These are phyloP conservation scores for Claviceps capensis DNA, from an alignment of 2,329 filamentous ascomycete genomes.

Conservation along the genomic window DNA sequence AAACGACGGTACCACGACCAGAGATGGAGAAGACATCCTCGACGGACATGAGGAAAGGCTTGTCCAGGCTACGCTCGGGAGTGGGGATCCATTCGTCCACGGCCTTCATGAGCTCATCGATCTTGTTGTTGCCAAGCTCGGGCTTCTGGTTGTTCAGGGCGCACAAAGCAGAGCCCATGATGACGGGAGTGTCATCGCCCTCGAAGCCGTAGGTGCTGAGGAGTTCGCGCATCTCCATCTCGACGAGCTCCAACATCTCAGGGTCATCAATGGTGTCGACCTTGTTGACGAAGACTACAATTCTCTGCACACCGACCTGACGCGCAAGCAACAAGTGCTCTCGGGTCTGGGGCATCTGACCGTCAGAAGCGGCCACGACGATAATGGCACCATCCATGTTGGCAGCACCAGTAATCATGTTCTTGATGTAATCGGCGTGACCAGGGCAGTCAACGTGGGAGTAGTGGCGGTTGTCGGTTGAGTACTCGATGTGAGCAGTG, in stretches of 20 bases:
- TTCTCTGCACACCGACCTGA: constrained; percentile 94
- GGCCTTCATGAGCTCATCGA: constrained; percentile 79
- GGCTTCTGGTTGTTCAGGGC: constrained; percentile 75
- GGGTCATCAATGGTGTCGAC: constrained; percentile 93
- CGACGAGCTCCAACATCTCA: constrained; percentile 99
- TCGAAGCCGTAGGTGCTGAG: constrained; percentile 89
- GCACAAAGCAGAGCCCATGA: constrained; percentile 93
- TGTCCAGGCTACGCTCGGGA: constrained; percentile 83
- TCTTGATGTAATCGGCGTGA: constrained; percentile 99
- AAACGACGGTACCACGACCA: constrained; percentile 92
- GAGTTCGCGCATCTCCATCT: constrained; percentile 99
- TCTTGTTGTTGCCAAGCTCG: constrained; percentile 77
- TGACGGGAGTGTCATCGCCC: constrained; percentile 92
- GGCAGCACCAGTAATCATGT: constrained; percentile 99
- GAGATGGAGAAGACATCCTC: constrained; percentile 86
- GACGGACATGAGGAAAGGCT: constrained; percentile 98
- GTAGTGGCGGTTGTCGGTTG: constrained; percentile 89
- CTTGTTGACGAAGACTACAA: constrained; percentile 99
- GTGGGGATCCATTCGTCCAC: constrained; percentile 97
- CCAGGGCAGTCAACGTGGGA: constrained; percentile 99
- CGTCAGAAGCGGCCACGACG: constrained; percentile 93
- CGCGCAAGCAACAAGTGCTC: constrained; percentile 96
- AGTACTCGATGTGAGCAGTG: constrained; percentile 96
- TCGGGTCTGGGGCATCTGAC: constrained; percentile 98
- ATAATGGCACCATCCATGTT: constrained; percentile 99